Evolutionary conservation across 129 eudicot genomes (phyloP), one percentile per base, ranked within the genome.

Genomic region (Glebionis coronaria): DNA sequence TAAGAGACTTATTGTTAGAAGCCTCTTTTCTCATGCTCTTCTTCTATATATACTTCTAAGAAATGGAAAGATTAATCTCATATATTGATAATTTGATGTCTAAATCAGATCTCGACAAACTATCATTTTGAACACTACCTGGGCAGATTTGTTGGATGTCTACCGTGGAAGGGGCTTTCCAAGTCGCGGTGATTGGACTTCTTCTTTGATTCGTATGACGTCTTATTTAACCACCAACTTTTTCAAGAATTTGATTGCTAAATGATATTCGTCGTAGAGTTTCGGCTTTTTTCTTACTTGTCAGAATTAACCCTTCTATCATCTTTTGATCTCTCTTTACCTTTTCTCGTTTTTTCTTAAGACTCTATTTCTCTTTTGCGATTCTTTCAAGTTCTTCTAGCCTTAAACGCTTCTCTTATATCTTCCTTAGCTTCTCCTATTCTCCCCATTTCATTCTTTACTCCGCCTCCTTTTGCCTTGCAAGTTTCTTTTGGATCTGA

Each of bases 401-500:
- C n/a, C n/a, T n/a, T n/a, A n/a, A n/a, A n/a, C n/a, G n/a, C n/a
- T n/a, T 96, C 73, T 91, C 97, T 81, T 88, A 96, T 78, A 88
- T 96, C 78, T 88, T 85, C 78, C 83, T 82, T 29, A 85, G 68
- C 85, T 68, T 78, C 78, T 91, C 97, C 68, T 91, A 96, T 76
- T 91, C 97, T 85, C 85, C 97, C 75, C 85, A 82, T 67, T 83
- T 76, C 78, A 70, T 79, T 68, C 69, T 83, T 67, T 91, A 96
- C 54, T 83, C 94, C 9, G 79, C 83, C 62, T 88, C 97, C 68
- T 78, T 81, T 8, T 67, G 65, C 62, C 64, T 91, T 31, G 94
- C 91, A 61, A 91, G 83, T 76, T 68, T 80, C 85, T 91, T 96
- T 63, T 91, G 97, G 94, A 87, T 83, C 73, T 85, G 96, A 75